Evolutionary conservation across 2,329 filamentous ascomycete genomes (phyloP).

Genomic region (Cladobotryum mycophilum): DNA sequence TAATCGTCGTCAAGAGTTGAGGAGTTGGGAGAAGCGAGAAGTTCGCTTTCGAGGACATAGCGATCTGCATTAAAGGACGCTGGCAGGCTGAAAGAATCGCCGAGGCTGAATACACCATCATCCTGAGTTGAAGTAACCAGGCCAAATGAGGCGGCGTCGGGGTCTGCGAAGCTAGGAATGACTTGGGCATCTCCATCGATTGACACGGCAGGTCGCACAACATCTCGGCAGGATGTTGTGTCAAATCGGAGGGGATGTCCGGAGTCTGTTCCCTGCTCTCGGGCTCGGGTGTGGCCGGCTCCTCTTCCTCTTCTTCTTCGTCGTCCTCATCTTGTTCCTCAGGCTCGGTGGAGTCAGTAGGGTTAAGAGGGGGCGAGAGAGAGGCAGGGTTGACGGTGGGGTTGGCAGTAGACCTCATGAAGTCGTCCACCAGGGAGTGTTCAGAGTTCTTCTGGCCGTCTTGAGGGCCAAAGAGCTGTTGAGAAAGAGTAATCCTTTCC

Average conservation of each 20-base stretch:
- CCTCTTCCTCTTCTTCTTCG: not conserved
- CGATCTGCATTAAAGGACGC: slow-evolving; percentile 65
- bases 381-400: slow-evolving; percentile 56
- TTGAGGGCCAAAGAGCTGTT: slow-evolving; percentile 50
- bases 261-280: slow-evolving; percentile 20
- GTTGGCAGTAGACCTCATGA: slow-evolving; percentile 33
- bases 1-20: slow-evolving; percentile 60
- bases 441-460: slow-evolving; percentile 28
- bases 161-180: slow-evolving; percentile 39
- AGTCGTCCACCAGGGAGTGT: slow-evolving; percentile 35
- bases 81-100: slow-evolving; percentile 63
- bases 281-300: slow-evolving; percentile 15
- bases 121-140: slow-evolving; percentile 49
- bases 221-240: slow-evolving; percentile 99
- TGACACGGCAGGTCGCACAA: slow-evolving; percentile 99
- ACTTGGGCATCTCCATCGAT: slow-evolving; percentile 61
- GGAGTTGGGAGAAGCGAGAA: slow-evolving; percentile 67
- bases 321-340: slow-evolving; percentile 18
- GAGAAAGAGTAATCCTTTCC: slow-evolving; percentile 50
- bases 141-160: slow-evolving; percentile 32
- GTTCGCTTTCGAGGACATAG: slow-evolving; percentile 69
- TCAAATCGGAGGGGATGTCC: slow-evolving; percentile 69
- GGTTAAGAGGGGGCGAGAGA: slow-evolving; percentile 50
- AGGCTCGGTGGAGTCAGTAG: slow-evolving; percentile 39
- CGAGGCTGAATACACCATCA: slow-evolving; percentile 60